phyloP scores from a whole-genome alignment of 768 basidiomycete species.

The Cyclocybe cylindracea region DNA sequence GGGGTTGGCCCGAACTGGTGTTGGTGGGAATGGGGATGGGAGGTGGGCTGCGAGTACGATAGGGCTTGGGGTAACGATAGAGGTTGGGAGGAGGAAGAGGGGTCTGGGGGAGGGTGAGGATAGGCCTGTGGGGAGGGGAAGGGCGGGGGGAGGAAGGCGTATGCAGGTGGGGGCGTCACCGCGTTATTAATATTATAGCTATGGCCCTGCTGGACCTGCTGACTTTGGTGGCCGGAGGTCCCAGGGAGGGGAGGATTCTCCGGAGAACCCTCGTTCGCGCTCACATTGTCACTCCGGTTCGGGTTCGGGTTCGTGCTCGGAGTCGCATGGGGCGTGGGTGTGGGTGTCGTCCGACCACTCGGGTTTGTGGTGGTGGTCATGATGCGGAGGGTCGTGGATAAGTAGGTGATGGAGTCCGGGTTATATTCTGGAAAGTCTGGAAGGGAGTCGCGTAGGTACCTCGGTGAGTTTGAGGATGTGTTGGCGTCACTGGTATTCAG shows the following conservation, averaged over 20 bases:
- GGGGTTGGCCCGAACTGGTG: conserved; percentile 25
- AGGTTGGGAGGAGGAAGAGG: not conserved
- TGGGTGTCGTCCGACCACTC: no score
- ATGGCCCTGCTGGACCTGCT: not conserved
- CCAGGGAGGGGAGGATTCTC: not conserved
- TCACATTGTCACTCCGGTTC: no score
- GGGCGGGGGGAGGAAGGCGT: not conserved
- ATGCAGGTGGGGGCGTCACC: not conserved
- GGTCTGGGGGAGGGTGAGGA: not conserved
- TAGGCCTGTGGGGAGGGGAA: not conserved
- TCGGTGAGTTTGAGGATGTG: no score
- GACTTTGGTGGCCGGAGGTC: not conserved
- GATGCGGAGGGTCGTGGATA: no score
- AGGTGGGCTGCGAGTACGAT: conserved; percentile 2
- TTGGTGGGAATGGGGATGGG: conserved; percentile 1
- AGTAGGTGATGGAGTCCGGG: no score
- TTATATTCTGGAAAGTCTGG: no score
- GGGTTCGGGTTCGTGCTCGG: no score
- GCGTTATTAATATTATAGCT: not conserved
- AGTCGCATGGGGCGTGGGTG: no score
- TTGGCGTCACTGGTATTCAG: no score
- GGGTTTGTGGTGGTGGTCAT: no score
- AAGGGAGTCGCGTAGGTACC: no score
- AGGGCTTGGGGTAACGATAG: conserved; percentile 1
- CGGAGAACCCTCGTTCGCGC: not conserved